Evolutionary conservation across 306 rosid genomes (phyloP).

Genomic region (Sechiopsis laciniata): DNA sequence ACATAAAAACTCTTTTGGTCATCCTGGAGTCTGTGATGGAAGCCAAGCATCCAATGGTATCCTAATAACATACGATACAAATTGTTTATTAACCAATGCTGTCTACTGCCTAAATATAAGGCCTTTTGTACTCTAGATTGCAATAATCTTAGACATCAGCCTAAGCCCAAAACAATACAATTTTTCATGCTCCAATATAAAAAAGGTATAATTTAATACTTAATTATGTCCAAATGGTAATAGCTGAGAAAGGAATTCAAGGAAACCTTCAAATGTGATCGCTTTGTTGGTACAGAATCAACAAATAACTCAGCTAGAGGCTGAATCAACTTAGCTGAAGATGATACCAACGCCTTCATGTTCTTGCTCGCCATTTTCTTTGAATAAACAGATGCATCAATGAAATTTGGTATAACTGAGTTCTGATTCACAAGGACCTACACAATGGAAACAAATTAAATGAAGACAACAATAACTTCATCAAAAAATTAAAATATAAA

Average conservation of each 20-base stretch:
- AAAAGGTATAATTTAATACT: no score
- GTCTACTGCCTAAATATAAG: slow-evolving; percentile 16
- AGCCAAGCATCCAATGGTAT: slow-evolving; percentile 79
- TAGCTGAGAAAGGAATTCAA: slow-evolving; percentile 1
- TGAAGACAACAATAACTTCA: slow-evolving; percentile 15
- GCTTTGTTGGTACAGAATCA: slow-evolving; percentile 43
- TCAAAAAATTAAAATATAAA: slow-evolving; percentile 23
- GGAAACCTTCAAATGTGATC: slow-evolving; percentile 56
- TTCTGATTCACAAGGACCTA: slow-evolving; percentile 80
- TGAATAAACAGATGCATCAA: slow-evolving; percentile 45
- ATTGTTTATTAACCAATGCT: neutral
- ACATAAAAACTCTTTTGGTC: slow-evolving; percentile 42
- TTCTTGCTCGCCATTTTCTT: slow-evolving; percentile 68
- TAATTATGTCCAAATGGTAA: neutral
- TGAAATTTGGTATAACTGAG: slow-evolving; percentile 39
- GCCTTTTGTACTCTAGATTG: neutral
- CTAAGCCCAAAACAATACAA: no score
- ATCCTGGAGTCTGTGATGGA: slow-evolving; percentile 66
- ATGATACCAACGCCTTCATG: slow-evolving; percentile 55
- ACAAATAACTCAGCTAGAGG: slow-evolving; percentile 57
- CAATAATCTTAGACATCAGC: no score
- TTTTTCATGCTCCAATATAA: no score
- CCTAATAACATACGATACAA: slow-evolving; percentile 39
- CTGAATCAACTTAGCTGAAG: slow-evolving; percentile 56
- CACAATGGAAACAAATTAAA: slow-evolving; percentile 21